These are phyloP conservation scores for Sarcocystis neurona DNA, from an alignment of 169 alveolate genomes.

Conservation along the genomic window DNA sequence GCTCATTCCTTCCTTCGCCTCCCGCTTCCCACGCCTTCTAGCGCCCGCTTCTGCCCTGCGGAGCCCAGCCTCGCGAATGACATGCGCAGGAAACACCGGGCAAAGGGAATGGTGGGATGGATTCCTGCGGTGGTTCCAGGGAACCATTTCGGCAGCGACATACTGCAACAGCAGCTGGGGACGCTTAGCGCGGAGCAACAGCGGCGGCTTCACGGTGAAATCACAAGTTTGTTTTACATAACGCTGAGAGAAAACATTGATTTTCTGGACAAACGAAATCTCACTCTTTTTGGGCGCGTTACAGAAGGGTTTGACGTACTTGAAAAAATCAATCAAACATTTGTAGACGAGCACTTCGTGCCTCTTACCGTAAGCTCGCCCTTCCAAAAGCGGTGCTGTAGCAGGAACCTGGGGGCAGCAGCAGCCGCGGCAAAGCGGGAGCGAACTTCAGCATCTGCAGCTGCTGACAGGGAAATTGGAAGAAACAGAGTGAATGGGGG, in stretches of 20 bases:
- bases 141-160: background rate
- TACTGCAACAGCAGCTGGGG: conserved; percentile 13
- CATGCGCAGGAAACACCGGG: background rate
- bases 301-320: conserved; percentile 78
- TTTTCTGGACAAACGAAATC: conserved; percentile 79
- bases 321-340: conserved; percentile 79
- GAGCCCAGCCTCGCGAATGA: background rate
- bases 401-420: no score
- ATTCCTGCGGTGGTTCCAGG: conserved; percentile 39
- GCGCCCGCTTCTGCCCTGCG: conserved; percentile 46
- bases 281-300: conserved; percentile 89
- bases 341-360: conserved; percentile 79
- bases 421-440: no score
- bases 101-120: conserved; percentile 55
- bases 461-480: no score
- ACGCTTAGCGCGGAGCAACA: no score
- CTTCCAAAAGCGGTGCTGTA: no score
- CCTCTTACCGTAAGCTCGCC: conserved; percentile 71
- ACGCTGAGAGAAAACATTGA: conserved; percentile 77
- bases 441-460: no score
- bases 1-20: background rate
- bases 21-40: background rate
- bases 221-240: conserved; percentile 82
- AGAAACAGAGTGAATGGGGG: no score
- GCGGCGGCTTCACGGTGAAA: no score